Evolutionary conservation across 495 filamentous ascomycete species (phyloP).

Genomic region (Trichocladium uniseriatum): DNA sequence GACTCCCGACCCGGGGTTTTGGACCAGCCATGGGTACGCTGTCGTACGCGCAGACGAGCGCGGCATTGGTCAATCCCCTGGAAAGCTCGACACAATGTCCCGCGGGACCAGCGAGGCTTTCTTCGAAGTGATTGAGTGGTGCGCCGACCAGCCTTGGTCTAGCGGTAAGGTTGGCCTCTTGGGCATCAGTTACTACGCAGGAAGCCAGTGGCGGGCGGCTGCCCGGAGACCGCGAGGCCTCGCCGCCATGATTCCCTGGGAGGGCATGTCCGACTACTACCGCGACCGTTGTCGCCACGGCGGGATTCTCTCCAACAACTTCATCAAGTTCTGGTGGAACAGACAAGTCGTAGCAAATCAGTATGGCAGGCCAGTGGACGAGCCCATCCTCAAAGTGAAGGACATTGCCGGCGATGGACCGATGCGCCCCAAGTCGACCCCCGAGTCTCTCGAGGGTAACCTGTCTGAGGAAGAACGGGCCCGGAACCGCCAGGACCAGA

Average conservation of each 20-base stretch:
- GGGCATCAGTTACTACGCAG: slow-evolving; percentile 55
- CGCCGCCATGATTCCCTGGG: slow-evolving; percentile 54
- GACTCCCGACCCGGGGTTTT: slow-evolving; percentile 53
- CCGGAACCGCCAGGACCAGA: slow-evolving; percentile 49
- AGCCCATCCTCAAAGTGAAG: no score
- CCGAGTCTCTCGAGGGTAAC: slow-evolving; percentile 51
- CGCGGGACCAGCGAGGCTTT: slow-evolving; percentile 49
- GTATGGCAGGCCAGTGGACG: slow-evolving; percentile 40
- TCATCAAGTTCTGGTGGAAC: slow-evolving; percentile 59
- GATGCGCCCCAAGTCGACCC: slow-evolving; percentile 34
- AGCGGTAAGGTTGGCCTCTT: slow-evolving; percentile 53
- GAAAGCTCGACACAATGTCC: slow-evolving; percentile 52
- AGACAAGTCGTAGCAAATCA: slow-evolving; percentile 55
- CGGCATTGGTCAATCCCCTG: slow-evolving; percentile 49
- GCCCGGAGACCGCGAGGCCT: slow-evolving; percentile 51
- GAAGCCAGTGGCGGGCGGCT: slow-evolving; percentile 53
- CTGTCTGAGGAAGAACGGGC: slow-evolving; percentile 45
- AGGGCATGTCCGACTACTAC: slow-evolving; percentile 62
- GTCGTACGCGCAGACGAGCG: slow-evolving; percentile 53
- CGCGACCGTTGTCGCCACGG: slow-evolving; percentile 55
- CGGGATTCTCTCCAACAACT: slow-evolving; percentile 53
- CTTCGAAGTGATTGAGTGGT: slow-evolving; percentile 55
- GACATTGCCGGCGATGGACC: no score
- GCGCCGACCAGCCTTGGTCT: slow-evolving; percentile 51
- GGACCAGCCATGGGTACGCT: slow-evolving; percentile 52